These are phyloP conservation scores for Penicillium sp. DNA, from an alignment of 2,329 filamentous ascomycete species.

Conservation along the genomic window DNA sequence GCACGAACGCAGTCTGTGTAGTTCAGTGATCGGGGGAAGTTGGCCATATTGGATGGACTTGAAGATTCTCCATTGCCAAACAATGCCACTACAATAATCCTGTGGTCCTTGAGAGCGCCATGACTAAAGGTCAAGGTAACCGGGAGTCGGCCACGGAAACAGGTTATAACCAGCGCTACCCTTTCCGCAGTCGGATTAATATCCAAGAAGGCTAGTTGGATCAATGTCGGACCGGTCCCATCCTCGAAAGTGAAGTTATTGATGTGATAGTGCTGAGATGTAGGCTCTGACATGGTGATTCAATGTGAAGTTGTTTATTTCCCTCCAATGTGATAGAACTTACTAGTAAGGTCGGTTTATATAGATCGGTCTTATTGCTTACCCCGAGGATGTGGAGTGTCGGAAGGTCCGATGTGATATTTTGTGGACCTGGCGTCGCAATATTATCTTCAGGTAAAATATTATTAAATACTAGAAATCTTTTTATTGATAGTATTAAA, in stretches of 20 bases:
- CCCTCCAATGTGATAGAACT: too few species aligned
- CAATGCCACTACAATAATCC: constrained; percentile 49
- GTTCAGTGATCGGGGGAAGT: constrained; percentile 40
- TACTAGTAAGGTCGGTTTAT: not conserved
- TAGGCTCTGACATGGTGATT: not conserved
- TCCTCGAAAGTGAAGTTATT: not conserved
- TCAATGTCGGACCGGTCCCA: not conserved
- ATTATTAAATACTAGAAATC: too few species aligned
- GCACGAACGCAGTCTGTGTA: constrained; percentile 48
- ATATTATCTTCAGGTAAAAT: too few species aligned
- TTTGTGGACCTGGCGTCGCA: not conserved
- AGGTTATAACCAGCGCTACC: constrained; percentile 46
- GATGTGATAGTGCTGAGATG: not conserved
- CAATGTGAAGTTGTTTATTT: not conserved
- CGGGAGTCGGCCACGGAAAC: constrained; percentile 53
- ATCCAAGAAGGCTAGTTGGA: not conserved
- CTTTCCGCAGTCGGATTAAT: not conserved
- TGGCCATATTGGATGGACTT: constrained; percentile 46
- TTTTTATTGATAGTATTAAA: too few species aligned
- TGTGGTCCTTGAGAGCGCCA: constrained; percentile 41
- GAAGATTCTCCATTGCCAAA: constrained; percentile 51
- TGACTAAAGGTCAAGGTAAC: constrained; percentile 50
- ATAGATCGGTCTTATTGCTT: not conserved
- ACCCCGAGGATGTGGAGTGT: not conserved
- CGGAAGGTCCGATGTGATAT: not conserved